A percentile compares a stretch with the other conserved stretches of the same genome.
These are phyloP conservation scores for Styphnolobium japonicum DNA, from an alignment of 306 rosid genomes.

Conservation along the genomic window DNA sequence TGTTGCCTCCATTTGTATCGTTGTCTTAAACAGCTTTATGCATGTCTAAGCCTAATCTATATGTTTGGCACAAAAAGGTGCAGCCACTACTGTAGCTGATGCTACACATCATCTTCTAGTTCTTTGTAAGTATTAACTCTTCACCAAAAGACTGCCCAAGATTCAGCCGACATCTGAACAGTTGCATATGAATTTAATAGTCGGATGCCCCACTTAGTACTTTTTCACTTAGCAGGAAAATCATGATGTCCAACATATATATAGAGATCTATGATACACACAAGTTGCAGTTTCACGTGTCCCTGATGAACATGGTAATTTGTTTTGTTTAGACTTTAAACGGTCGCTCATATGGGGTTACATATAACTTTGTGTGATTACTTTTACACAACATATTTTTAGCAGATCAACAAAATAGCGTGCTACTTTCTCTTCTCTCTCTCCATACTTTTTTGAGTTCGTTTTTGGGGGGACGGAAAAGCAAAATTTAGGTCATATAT, in stretches of 20 bases:
- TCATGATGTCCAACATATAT: background rate
- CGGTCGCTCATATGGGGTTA: no score
- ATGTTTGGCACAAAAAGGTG: background rate
- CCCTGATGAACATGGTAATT: background rate
- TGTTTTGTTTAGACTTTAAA: background rate
- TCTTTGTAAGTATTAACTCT: constrained; percentile 19
- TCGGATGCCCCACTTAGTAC: constrained; percentile 9
- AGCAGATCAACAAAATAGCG: background rate
- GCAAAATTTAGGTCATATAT: constrained; percentile 4
- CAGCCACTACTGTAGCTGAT: constrained; percentile 13
- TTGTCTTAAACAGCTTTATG: background rate
- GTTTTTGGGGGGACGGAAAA: background rate
- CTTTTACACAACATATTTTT: background rate
- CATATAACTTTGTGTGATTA: background rate
- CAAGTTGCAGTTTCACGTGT: background rate
- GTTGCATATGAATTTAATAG: constrained; percentile 25
- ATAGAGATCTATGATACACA: background rate
- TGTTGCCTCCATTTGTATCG: constrained; percentile 21
- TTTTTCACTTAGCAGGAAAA: constrained; percentile 15
- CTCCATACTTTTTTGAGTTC: background rate
- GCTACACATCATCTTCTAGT: constrained; percentile 18
- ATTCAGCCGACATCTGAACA: constrained; percentile 14
- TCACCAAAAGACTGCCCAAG: background rate
- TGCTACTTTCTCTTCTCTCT: background rate
- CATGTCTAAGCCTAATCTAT: background rate